Base-by-base conservation (phyloP, 1,139 yeast species). In the Suhomyces wounanorum region DNA sequence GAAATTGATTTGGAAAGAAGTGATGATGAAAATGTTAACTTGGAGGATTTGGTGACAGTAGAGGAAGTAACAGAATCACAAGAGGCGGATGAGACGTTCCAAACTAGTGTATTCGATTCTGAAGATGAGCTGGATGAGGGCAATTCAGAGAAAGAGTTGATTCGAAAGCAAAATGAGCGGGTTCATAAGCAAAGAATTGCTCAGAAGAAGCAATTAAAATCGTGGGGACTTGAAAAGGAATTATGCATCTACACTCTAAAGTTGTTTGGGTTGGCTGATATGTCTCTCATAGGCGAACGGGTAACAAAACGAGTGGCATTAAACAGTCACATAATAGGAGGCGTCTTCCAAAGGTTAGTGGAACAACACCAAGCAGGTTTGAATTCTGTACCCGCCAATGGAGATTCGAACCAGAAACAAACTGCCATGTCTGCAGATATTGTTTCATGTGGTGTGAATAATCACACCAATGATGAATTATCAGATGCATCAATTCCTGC, bases 1-100 rank as follows among this genome's bases (percentile, higher is more conserved):
- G 68, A 65, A 0, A 61, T 76, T 3, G 72, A 75, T 11, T 64
- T 86, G 49, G 87, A 82, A 35, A 75, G 89, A 59, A 71, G 68
- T 23, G 83, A 76, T 38, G 75, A 77, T 37, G 91, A 86, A 63
- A 85, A 78, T 58, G 87, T 84, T 3, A 78, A 79, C 54, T 77
- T 77, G 51, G 80, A 72, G 48, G 77, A 75, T 21, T 57, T 65
- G 52, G 57, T 61, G 35, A 62, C 56, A 10, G 58, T 53, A 33
- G 61, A 52, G 7, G 52, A 46, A 3, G 43, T 30, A 9, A 55
- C 54, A 7, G 57, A 44, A 6, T 60, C 52, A 3, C 55, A 53
- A 11, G 45, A 13, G 3, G 49, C 40, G 33, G 59, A 50, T 13
- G 52, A 48, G 5, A 55, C 48, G 6, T 58, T 52, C 2, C 57